Conservation (phyloP, 2,329 filamentous ascomycete species). For the Didymosphaeria variabile region DNA sequence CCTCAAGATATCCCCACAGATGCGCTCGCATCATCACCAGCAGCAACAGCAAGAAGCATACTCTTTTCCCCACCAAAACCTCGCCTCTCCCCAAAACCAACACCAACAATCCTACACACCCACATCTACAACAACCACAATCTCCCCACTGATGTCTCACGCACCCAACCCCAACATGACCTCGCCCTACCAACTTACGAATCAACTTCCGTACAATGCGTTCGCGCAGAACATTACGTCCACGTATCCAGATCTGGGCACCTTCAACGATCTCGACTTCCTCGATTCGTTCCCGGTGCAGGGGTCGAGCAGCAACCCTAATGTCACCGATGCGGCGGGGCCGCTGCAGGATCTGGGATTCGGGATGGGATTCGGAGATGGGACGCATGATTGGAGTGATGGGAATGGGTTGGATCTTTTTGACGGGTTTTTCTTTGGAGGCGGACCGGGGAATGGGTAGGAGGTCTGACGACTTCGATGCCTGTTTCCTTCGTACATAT, state of each 20-base stretch:
- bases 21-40: conserved; percentile 37
- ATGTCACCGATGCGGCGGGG: conserved; percentile 54
- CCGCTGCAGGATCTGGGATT: conserved; percentile 69
- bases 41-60: conserved; percentile 26
- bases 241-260: conserved; percentile 41
- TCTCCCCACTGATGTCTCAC: conserved; percentile 34
- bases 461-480: not conserved
- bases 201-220: conserved; percentile 40
- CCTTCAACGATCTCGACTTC: conserved; percentile 63
- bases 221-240: conserved; percentile 40
- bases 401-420: conserved; percentile 62
- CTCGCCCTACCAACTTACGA: conserved; percentile 41
- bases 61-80: conserved; percentile 27
- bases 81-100: conserved; percentile 29
- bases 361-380: conserved; percentile 52
- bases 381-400: conserved; percentile 66
- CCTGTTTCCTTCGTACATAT: not conserved
- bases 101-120: conserved; percentile 25
- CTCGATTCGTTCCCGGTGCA: conserved; percentile 59
- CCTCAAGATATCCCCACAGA: conserved; percentile 47
- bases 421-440: conserved; percentile 65
- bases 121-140: conserved; percentile 25
- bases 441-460: conserved; percentile 9
- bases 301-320: conserved; percentile 21
- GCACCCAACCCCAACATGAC: conserved; percentile 19